phyloP scores from a whole-genome alignment of 2,329 filamentous ascomycete genomes.

The Paecilomyces niveus region DNA sequence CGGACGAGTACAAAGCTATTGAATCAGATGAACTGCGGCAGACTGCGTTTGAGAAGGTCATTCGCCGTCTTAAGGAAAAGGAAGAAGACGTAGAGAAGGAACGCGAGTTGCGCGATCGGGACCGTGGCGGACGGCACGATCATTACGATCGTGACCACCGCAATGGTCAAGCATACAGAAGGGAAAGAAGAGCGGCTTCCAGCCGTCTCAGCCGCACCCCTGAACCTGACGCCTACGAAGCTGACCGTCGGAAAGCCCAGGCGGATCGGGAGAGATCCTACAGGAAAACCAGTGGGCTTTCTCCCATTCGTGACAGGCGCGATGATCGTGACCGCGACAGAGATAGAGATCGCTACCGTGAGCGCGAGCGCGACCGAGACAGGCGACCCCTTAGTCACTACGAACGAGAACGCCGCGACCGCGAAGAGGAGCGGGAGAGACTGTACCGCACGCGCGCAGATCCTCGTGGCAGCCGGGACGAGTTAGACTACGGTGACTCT shows the following conservation, averaged over 20 bases:
- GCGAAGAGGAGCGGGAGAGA: conserved; percentile 85
- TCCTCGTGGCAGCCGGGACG: conserved; percentile 71
- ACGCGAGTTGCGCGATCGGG: conserved; percentile 42
- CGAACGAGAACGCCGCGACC: conserved; percentile 77
- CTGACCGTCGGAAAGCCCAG: conserved; percentile 86
- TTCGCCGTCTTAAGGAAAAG: conserved; percentile 84
- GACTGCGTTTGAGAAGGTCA: conserved; percentile 82
- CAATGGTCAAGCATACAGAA: conserved; percentile 29
- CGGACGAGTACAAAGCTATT: conserved; percentile 77
- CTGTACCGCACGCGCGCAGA: conserved; percentile 76
- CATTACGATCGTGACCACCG: conserved; percentile 54
- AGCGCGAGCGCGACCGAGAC: conserved; percentile 28
- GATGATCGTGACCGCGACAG: conserved; percentile 29
- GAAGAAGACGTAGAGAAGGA: conserved; percentile 70
- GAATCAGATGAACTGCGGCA: conserved; percentile 75
- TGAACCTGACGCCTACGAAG: conserved; percentile 92
- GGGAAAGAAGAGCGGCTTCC: conserved; percentile 31
- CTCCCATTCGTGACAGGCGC: conserved; percentile 38
- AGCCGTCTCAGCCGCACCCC: conserved; percentile 72
- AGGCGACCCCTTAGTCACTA: conserved; percentile 44
- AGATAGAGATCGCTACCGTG: conserved; percentile 32
- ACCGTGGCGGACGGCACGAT: conserved; percentile 44
- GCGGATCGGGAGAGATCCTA: conserved; percentile 92
- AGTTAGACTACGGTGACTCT: conserved; percentile 76
- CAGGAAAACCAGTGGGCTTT: conserved; percentile 65